Evolutionary conservation across 495 filamentous ascomycete genomes (phyloP).

Genomic region (Margaritispora aquatica): DNA sequence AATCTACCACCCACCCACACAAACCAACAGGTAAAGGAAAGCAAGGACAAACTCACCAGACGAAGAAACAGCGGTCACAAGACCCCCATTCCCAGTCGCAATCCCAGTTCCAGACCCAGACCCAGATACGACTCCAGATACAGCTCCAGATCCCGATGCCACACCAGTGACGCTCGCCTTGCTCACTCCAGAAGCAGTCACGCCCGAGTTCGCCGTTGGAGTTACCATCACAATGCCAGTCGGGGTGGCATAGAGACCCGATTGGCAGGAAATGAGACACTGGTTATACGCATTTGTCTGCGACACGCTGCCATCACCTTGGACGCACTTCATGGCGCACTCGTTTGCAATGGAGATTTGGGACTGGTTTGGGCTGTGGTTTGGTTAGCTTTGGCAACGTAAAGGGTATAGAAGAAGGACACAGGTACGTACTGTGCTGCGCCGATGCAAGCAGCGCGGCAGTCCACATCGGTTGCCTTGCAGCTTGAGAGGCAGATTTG

Average conservation of each 20-base stretch:
- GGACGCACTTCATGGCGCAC: neutral
- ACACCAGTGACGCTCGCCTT: too few relatives aligned
- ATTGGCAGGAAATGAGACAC: neutral
- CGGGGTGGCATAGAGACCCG: neutral
- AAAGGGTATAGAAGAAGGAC: neutral
- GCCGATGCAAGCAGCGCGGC: slow-evolving; percentile 1
- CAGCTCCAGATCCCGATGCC: too few relatives aligned
- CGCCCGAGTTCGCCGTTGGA: too few relatives aligned
- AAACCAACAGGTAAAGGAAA: too few relatives aligned
- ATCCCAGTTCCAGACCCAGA: too few relatives aligned
- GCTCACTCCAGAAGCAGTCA: too few relatives aligned
- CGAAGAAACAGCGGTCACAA: too few relatives aligned
- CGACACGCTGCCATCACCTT: neutral
- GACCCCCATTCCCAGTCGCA: too few relatives aligned
- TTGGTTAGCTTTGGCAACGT: neutral
- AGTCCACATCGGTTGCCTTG: slow-evolving; percentile 2
- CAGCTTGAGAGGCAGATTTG: neutral
- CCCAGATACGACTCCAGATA: too few relatives aligned
- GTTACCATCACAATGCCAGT: neutral
- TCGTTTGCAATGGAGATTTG: neutral
- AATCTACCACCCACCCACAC: too few relatives aligned
- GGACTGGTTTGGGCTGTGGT: neutral
- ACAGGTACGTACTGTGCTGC: neutral
- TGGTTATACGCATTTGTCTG: neutral
- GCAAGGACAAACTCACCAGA: too few relatives aligned